Base-by-base conservation (phyloP, 176 grass and related monocot species). In the Secale cereale region DNA sequence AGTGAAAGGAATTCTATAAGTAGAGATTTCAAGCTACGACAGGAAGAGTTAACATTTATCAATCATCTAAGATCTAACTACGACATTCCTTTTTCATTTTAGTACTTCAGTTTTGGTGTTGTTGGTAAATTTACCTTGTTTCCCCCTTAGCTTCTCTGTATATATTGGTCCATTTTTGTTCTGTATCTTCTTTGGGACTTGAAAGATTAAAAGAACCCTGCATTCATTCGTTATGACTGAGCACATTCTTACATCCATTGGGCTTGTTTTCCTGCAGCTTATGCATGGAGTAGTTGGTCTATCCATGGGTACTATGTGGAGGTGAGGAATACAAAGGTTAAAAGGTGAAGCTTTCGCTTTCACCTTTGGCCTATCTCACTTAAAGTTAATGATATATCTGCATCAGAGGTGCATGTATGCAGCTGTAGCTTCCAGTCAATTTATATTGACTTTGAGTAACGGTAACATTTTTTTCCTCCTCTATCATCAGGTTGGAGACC, bases 201-300 rank as follows among this genome's bases (percentile, higher is more conserved):
- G 32, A 85, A 69, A 76, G 7, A 77, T 43, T 57, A 14, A 40
- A 75, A 66, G 25, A 11, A 73, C 13, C 23, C 22, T 81, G 36
- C 25, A 60, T 40, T 68, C 16, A 29, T 23, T 33, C 5, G 52
- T 57, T 57, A 72, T 65, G 20, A 65, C 40, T 65, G 57, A 77
- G 15, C 39, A 33, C 12, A 84, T 67, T 86, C 40, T 59, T 59
- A 69, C 31, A 41, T 85, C 36, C 68, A 32, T 70, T 82, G 20
- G 66, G 6, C 45, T 82, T 65, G 13, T 68, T 72, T 68, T 79
- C 82, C 76, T 95, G 79, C 89, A 98, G 96, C 89, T 98, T 65
- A 93, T 95, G 91, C 93, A 98, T 89, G 96, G 96, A 79, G 79
- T 94, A 72, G 93, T 98, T 90, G 96, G 93, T 92, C 85, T 95